phyloP scores from a whole-genome alignment of 1,284 basidiomycete species.

The Cutaneotrichosporon cyanovorans region DNA sequence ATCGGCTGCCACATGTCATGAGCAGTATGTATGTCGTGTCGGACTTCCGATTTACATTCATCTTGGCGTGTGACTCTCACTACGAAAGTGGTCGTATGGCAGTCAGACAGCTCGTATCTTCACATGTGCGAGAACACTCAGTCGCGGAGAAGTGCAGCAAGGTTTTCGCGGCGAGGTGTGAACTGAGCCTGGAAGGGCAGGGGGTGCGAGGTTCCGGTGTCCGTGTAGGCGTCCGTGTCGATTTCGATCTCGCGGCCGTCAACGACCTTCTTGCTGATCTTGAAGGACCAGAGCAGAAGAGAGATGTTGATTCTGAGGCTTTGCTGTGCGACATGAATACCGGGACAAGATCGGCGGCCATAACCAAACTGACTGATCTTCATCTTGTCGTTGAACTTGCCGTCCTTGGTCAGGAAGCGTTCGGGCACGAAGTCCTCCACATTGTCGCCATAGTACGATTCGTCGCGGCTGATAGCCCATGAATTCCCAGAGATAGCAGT shows the following conservation, averaged over 20 bases:
- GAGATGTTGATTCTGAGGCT: conserved; percentile 39
- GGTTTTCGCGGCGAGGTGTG: background rate
- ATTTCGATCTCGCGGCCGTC: conserved; percentile 9
- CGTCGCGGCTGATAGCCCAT: conserved; percentile 22
- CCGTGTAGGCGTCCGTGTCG: conserved; percentile 16
- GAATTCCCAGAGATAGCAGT: conserved; percentile 9
- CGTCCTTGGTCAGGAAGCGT: conserved; percentile 18
- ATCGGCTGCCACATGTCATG: no score
- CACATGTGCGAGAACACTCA: no score
- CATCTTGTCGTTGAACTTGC: conserved; percentile 10
- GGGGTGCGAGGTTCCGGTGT: conserved; percentile 16
- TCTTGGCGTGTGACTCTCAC: no score
- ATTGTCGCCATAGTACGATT: conserved; percentile 19
- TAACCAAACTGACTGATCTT: conserved; percentile 24
- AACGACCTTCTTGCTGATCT: conserved; percentile 15
- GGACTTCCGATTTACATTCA: no score
- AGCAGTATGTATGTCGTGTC: no score
- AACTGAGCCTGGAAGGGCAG: conserved; percentile 13
- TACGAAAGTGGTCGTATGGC: no score
- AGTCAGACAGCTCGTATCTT: no score
- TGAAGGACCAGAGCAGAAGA: conserved; percentile 38
- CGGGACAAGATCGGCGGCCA: conserved; percentile 34
- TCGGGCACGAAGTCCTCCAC: conserved; percentile 22
- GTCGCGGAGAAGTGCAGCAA: background rate
- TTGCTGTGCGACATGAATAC: conserved; percentile 40